phyloP scores from a whole-genome alignment of 768 basidiomycete genomes.

The Boletales sp. region DNA sequence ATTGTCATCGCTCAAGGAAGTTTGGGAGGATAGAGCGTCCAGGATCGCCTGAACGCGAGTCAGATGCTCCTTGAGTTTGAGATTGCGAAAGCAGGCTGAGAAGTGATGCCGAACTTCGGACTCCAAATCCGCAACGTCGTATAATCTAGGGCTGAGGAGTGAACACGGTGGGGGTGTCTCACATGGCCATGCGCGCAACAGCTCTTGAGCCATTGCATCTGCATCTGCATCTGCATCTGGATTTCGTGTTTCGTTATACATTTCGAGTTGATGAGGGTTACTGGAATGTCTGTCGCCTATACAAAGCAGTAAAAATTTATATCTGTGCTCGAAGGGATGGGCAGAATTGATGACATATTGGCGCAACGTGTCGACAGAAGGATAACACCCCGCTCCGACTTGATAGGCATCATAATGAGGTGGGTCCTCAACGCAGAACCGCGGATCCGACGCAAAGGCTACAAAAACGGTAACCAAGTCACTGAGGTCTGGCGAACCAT shows the following conservation, averaged over 20 bases:
- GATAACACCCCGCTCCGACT: constrained; percentile 6
- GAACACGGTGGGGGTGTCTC: neutral
- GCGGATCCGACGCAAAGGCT: constrained; percentile 23
- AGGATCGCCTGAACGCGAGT: constrained; percentile 10
- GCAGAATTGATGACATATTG: neutral
- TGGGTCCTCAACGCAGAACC: constrained; percentile 4
- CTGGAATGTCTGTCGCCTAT: neutral
- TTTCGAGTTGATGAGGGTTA: neutral
- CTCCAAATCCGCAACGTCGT: neutral
- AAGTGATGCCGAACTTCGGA: constrained; percentile 1
- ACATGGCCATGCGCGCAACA: constrained; percentile 16
- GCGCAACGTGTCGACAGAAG: neutral
- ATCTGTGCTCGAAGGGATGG: neutral
- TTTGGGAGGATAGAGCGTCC: neutral
- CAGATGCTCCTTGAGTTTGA: constrained; percentile 8
- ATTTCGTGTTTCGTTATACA: neutral
- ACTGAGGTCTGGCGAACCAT: constrained; percentile 12
- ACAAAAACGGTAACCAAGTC: constrained; percentile 27
- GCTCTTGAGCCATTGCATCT: neutral
- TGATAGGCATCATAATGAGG: constrained; percentile 1
- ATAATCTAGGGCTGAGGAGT: neutral
- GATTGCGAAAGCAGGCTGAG: constrained; percentile 13
- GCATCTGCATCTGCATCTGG: neutral
- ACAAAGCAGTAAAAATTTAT: constrained; percentile 3
- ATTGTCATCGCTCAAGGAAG: neutral